These are phyloP conservation scores for Coemansia sp. DNA, from an alignment of 192 early-diverging fungal species.

Conservation along the genomic window DNA sequence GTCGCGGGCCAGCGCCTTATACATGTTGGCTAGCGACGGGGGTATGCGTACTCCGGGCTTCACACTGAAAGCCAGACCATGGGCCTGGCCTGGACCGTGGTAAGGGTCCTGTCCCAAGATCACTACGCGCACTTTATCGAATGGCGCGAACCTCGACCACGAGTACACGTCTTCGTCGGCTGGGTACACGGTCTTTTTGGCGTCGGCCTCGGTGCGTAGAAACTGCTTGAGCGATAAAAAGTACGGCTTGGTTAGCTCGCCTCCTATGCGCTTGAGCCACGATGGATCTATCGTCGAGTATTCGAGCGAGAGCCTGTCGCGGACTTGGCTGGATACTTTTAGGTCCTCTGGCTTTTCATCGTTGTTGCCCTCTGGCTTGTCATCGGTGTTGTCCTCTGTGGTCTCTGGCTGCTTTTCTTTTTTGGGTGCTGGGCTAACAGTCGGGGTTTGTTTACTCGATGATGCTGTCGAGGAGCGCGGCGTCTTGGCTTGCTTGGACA, in stretches of 20 bases:
- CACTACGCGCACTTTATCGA: conserved; percentile 76
- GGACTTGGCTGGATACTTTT: neutral
- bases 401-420: neutral
- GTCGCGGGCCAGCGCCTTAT: conserved; percentile 75
- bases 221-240: conserved; percentile 69
- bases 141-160: conserved; percentile 76
- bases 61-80: conserved; percentile 94
- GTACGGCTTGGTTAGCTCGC: conserved; percentile 65
- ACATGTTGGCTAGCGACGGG: conserved; percentile 93
- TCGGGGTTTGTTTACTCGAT: neutral
- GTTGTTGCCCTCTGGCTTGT: too few species aligned
- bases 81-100: conserved; percentile 81
- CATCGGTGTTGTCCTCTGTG: neutral
- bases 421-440: neutral
- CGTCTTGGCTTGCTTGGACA: conserved; percentile 12
- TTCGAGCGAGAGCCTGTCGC: conserved; percentile 55
- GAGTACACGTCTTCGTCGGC: conserved; percentile 76
- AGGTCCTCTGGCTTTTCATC: neutral
- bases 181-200: conserved; percentile 71
- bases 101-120: conserved; percentile 90
- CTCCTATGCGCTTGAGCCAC: conserved; percentile 66
- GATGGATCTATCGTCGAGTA: conserved; percentile 70
- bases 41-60: conserved; percentile 72
- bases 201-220: conserved; percentile 60
- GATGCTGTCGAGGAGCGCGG: neutral